Evolutionary conservation across 1,284 basidiomycete genomes (phyloP).

Genomic region (Cystobasidiaceae sp.): DNA sequence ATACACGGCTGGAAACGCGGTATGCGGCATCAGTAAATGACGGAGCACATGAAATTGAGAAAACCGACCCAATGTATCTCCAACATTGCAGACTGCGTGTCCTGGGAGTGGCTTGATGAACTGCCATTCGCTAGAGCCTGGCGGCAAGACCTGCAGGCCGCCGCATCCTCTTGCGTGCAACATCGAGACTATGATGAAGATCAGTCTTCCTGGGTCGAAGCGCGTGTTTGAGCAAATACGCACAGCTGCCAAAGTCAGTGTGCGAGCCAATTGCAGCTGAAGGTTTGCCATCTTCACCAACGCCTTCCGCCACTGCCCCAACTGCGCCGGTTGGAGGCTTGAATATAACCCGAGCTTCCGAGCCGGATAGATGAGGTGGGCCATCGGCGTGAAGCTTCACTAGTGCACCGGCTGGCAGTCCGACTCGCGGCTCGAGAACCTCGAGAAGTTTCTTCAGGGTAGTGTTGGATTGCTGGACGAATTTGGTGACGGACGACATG

Average conservation of each 20-base stretch:
- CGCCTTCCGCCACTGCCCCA: conserved; percentile 23
- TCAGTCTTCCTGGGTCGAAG: background rate
- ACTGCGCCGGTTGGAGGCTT: conserved; percentile 29
- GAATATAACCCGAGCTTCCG: conserved; percentile 31
- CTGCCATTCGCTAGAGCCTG: conserved; percentile 38
- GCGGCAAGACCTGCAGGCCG: conserved; percentile 41
- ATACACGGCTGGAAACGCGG: conserved; percentile 36
- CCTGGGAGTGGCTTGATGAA: conserved; percentile 38
- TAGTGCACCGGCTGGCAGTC: conserved; percentile 31
- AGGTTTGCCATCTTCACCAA: conserved; percentile 31
- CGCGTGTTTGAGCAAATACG: too few species aligned
- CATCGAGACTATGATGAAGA: conserved; percentile 32
- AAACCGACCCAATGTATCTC: conserved; percentile 33
- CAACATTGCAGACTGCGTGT: conserved; percentile 41
- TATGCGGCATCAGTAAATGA: background rate
- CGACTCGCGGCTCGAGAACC: conserved; percentile 32
- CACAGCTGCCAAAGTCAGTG: conserved; percentile 52
- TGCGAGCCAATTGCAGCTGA: conserved; percentile 47
- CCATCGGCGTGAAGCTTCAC: conserved; percentile 32
- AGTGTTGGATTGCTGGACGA: conserved; percentile 28
- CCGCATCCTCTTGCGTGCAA: conserved; percentile 39
- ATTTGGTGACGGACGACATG: conserved; percentile 30
- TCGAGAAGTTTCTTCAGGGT: conserved; percentile 32
- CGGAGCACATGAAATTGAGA: background rate
- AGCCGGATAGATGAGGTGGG: conserved; percentile 30